phyloP scores from a whole-genome alignment of 192 early-diverging fungal genomes.

The Mortierella claussenii region DNA sequence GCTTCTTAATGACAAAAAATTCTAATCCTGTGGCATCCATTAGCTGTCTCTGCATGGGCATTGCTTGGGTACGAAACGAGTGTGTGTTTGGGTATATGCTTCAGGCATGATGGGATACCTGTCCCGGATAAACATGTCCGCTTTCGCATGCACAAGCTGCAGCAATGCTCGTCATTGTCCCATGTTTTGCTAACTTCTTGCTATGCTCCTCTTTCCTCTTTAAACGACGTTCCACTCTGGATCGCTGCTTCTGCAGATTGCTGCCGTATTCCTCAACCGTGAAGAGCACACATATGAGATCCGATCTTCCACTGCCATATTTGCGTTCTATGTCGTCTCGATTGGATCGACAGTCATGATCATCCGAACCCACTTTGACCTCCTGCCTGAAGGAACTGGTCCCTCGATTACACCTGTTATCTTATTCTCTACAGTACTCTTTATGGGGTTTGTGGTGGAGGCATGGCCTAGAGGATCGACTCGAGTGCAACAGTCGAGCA shows the following conservation, averaged over 20 bases:
- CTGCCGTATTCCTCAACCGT: slow-evolving; percentile 8
- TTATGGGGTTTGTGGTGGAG: slow-evolving; percentile 20
- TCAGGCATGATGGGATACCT: too few relatives aligned
- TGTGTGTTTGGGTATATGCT: neutral
- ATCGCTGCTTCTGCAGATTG: too few relatives aligned
- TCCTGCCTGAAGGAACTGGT: neutral
- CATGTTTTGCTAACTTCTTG: too few relatives aligned
- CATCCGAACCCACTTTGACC: neutral
- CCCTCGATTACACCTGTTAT: neutral
- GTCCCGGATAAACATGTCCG: too few relatives aligned
- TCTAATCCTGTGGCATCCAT: too few relatives aligned
- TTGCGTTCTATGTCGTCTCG: slow-evolving; percentile 14
- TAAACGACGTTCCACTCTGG: too few relatives aligned
- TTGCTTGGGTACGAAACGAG: slow-evolving; percentile 15
- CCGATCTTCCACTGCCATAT: slow-evolving; percentile 30
- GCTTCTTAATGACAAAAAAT: too few relatives aligned
- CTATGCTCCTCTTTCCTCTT: too few relatives aligned
- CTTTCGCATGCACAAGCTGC: too few relatives aligned
- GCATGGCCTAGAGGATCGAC: slow-evolving; percentile 36
- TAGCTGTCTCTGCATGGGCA: slow-evolving; percentile 11
- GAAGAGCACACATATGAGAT: slow-evolving; percentile 36
- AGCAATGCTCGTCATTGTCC: neutral
- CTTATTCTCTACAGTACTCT: neutral
- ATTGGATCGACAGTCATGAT: slow-evolving; percentile 3
- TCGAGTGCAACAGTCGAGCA: slow-evolving; percentile 7